Evolutionary conservation across 768 basidiomycete species (phyloP).

Genomic region (Pleurotus tuoliensis): DNA sequence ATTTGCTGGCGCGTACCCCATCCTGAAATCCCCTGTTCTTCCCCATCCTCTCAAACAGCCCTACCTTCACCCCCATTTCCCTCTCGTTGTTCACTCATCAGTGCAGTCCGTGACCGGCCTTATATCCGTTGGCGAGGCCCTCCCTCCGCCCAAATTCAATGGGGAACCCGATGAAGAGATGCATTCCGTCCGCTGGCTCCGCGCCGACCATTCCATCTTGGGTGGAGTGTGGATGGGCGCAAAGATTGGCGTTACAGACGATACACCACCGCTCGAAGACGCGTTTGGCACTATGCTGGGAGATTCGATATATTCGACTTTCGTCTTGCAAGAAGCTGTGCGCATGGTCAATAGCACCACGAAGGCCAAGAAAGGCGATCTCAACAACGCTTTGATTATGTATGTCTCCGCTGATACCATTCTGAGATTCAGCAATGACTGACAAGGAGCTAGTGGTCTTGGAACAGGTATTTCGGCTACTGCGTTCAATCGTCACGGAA

Average conservation of each 20-base stretch:
- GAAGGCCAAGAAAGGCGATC: constrained; percentile 27
- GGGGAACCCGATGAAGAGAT: constrained; percentile 29
- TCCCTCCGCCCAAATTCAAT: constrained; percentile 32
- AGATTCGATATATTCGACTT: constrained; percentile 81
- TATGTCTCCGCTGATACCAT: constrained; percentile 28
- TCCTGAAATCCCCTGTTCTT: constrained; percentile 53
- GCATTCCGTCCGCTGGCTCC: constrained; percentile 57
- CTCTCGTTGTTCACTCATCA: constrained; percentile 65
- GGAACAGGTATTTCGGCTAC: constrained; percentile 82
- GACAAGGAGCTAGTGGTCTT: constrained; percentile 60
- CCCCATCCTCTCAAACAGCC: constrained; percentile 47
- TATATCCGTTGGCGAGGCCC: constrained; percentile 75
- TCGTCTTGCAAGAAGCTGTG: constrained; percentile 83
- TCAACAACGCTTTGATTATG: constrained; percentile 69
- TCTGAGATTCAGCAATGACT: not conserved
- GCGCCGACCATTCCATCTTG: constrained; percentile 61
- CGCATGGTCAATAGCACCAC: constrained; percentile 59
- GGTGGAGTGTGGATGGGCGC: constrained; percentile 79
- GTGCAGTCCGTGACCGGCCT: constrained; percentile 73
- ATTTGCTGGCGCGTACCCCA: constrained; percentile 32
- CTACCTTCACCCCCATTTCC: constrained; percentile 47
- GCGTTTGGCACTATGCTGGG: constrained; percentile 52
- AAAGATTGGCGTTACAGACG: constrained; percentile 38
- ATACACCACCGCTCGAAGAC: constrained; percentile 41
- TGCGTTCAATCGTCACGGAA: constrained; percentile 63